A percentile compares a stretch with the other conserved stretches of the same genome.
These are phyloP conservation scores for Podospora tetraspora DNA, from an alignment of 495 filamentous ascomycete species.

Conservation along the genomic window DNA sequence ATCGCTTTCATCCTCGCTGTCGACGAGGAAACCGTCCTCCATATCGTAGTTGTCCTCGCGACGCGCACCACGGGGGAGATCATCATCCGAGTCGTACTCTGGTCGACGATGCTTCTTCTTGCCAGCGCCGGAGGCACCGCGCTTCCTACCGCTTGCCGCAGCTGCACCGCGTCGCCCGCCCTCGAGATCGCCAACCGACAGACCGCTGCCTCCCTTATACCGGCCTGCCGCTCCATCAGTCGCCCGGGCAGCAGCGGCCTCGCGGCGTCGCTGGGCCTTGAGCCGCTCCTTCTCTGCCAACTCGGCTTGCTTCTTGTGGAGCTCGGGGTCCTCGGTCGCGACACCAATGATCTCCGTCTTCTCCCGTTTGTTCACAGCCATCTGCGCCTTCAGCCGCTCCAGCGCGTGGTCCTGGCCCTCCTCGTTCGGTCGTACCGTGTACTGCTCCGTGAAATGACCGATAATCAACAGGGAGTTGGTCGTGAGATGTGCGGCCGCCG, in stretches of 20 bases:
- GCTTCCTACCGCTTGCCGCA: constrained; percentile 36
- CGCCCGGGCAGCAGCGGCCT: constrained; percentile 60
- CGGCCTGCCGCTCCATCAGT: constrained; percentile 50
- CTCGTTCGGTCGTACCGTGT: constrained; percentile 64
- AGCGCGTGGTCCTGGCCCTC: constrained; percentile 72
- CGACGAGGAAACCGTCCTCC: constrained; percentile 72
- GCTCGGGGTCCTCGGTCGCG: constrained; percentile 72
- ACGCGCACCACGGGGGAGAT: constrained; percentile 55
- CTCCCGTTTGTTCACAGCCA: constrained; percentile 54
- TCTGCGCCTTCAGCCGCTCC: constrained; percentile 61
- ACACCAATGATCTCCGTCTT: constrained; percentile 51
- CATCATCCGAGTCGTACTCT: constrained; percentile 60
- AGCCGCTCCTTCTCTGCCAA: constrained; percentile 63
- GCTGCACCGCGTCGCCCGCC: constrained; percentile 39
- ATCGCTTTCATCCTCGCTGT: constrained; percentile 65
- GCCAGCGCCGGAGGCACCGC: constrained; percentile 36
- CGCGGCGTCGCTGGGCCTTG: constrained; percentile 61
- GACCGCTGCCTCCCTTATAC: constrained; percentile 46
- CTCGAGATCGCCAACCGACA: constrained; percentile 72
- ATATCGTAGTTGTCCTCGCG: constrained; percentile 79
- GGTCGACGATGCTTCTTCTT: constrained; percentile 42
- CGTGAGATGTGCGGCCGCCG: constrained; percentile 65
- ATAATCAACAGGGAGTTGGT: constrained; percentile 67
- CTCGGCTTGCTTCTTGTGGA: constrained; percentile 71
- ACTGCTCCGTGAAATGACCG: constrained; percentile 73